Percentiles rank a stretch among this genome's conserved stretches.
phyloP scores from a whole-genome alignment of 2,329 filamentous ascomycete genomes.

The Ambrosiella cleistominuta region DNA sequence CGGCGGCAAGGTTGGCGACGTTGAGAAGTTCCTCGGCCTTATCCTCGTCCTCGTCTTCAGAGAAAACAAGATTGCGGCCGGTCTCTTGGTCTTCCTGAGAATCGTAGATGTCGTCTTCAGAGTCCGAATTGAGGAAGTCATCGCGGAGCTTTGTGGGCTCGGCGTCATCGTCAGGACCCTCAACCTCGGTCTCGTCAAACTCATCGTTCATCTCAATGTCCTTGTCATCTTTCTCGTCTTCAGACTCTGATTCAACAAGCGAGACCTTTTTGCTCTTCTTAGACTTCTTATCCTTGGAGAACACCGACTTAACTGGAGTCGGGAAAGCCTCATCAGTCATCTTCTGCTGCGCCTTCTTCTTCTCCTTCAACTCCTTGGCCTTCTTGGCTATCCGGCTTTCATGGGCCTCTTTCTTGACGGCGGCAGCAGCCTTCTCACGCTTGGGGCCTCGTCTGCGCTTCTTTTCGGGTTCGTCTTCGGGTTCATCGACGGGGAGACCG shows the following conservation, averaged over 20 bases:
- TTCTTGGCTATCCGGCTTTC: constrained; percentile 19
- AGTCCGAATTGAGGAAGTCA: constrained; percentile 31
- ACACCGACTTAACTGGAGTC: constrained; percentile 17
- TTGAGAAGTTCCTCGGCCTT: constrained; percentile 82
- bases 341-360: constrained; percentile 20
- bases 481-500: constrained; percentile 44
- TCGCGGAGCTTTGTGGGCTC: constrained; percentile 30
- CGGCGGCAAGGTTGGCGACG: constrained; percentile 85
- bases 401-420: constrained; percentile 15
- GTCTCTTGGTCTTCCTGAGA: constrained; percentile 46
- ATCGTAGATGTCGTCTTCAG: constrained; percentile 42
- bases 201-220: constrained; percentile 26
- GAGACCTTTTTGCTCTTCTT: constrained; percentile 19
- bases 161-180: constrained; percentile 27
- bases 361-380: constrained; percentile 17
- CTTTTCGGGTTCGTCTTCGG: constrained; percentile 43
- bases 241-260: constrained; percentile 20
- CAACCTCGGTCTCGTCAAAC: constrained; percentile 22
- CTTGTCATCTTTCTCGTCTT: constrained; percentile 23
- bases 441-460: constrained; percentile 28
- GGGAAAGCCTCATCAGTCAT: constrained; percentile 16
- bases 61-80: constrained; percentile 58
- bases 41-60: constrained; percentile 80
- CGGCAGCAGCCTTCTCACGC: constrained; percentile 18
- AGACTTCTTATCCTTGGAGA: constrained; percentile 21